Evolutionary conservation across 2,329 filamentous ascomycete genomes (phyloP).

Genomic region (Fonsecaea erecta): DNA sequence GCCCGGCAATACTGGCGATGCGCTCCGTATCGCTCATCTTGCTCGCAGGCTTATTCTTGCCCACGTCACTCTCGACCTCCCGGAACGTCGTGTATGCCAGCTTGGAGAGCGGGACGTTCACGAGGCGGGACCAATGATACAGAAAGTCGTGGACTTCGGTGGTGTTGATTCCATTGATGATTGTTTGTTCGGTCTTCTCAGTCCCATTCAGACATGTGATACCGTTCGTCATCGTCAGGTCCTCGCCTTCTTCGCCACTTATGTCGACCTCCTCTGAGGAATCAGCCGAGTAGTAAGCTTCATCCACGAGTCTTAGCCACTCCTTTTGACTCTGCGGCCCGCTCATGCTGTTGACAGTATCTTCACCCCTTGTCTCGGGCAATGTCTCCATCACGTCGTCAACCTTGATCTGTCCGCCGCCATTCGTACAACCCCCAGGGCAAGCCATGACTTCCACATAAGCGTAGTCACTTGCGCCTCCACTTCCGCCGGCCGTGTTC

Average conservation of each 20-base stretch:
- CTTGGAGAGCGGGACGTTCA: constrained; percentile 71
- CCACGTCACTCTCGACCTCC: constrained; percentile 92
- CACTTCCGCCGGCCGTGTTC: constrained; percentile 40
- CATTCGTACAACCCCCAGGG: constrained; percentile 97
- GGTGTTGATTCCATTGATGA: constrained; percentile 67
- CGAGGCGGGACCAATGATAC: constrained; percentile 74
- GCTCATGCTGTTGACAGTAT: constrained; percentile 10
- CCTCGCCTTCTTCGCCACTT: constrained; percentile 41
- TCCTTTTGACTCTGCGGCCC: constrained; percentile 77
- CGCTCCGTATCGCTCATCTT: constrained; percentile 72
- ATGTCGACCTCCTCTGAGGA: constrained; percentile 54
- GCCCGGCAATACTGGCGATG: constrained; percentile 85
- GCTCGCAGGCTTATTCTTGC: constrained; percentile 62
- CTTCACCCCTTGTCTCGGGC: constrained; percentile 37
- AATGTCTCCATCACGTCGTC: constrained; percentile 66
- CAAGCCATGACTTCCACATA: constrained; percentile 99
- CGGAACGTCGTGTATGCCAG: constrained; percentile 86
- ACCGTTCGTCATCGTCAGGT: constrained; percentile 35
- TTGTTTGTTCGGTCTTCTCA: constrained; percentile 41
- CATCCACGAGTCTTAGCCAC: constrained; percentile 81
- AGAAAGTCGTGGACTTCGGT: constrained; percentile 69
- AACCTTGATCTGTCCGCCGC: constrained; percentile 91
- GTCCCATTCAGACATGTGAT: constrained; percentile 40
- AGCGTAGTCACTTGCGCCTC: constrained; percentile 67
- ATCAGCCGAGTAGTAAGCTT: constrained; percentile 84